These are phyloP conservation scores for Sphagnum fallax DNA, from an alignment of 228 moss, liverwort and hornwort species.

Conservation along the genomic window DNA sequence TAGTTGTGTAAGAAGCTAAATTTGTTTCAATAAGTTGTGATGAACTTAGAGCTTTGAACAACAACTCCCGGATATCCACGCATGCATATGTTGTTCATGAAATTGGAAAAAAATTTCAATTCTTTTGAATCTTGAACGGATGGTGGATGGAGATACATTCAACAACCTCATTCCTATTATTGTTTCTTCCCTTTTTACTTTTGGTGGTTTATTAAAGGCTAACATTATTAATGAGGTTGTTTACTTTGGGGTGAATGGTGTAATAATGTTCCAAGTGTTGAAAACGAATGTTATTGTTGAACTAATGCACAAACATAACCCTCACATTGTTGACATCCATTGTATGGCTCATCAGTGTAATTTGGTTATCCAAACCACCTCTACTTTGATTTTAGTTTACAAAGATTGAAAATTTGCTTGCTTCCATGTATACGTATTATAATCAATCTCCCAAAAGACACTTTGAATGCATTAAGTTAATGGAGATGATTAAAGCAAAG, in stretches of 20 bases:
- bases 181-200: background rate
- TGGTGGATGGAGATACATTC: background rate
- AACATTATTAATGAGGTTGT: background rate
- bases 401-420: background rate
- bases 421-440: background rate
- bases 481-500: background rate
- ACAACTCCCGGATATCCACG: too few species aligned
- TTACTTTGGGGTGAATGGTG: background rate
- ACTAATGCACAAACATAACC: background rate
- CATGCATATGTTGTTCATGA: too few species aligned
- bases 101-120: background rate
- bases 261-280: background rate
- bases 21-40: too few species aligned
- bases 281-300: background rate
- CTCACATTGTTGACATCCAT: background rate
- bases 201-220: background rate
- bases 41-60: too few species aligned
- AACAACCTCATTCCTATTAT: background rate
- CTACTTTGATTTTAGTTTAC: background rate
- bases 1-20: too few species aligned
- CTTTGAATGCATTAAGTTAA: background rate
- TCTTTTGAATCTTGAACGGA: background rate
- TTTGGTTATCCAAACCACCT: background rate
- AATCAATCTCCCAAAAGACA: background rate
- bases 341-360: background rate